Percentiles rank a stretch among this genome's conserved stretches.
Conservation (phyloP, 148 eudicot genomes). For the Arbutus unedo region DNA sequence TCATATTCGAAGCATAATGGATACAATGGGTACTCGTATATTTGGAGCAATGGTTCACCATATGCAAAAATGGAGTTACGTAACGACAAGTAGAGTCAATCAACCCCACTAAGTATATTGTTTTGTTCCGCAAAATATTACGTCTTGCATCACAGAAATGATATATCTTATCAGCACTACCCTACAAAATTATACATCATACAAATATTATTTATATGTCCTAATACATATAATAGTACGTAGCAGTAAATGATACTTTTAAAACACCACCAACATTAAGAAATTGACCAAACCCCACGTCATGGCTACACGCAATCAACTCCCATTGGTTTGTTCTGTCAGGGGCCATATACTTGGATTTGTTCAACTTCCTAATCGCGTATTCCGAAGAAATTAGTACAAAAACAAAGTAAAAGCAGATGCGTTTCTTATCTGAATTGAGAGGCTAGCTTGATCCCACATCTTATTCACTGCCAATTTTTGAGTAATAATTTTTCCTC, state of each 20-base stretch:
- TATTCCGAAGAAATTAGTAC: background rate
- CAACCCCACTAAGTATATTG: too few relatives aligned
- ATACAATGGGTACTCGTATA: too few relatives aligned
- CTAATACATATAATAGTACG: too few relatives aligned
- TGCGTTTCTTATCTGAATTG: constrained; percentile 11
- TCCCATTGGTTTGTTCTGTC: background rate
- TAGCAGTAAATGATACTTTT: background rate
- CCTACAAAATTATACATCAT: too few relatives aligned
- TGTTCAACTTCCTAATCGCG: constrained; percentile 9
- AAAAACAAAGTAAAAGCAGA: constrained; percentile 4
- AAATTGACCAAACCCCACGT: background rate
- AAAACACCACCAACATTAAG: background rate
- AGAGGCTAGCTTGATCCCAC: background rate
- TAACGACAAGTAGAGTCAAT: too few relatives aligned
- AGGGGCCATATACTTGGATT: background rate
- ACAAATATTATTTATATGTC: too few relatives aligned
- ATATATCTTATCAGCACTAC: too few relatives aligned
- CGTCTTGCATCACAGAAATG: too few relatives aligned
- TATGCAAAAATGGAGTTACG: too few relatives aligned
- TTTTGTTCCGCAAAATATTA: too few relatives aligned
- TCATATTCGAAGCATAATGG: too few relatives aligned
- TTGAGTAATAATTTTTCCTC: background rate
- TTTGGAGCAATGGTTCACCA: too few relatives aligned
- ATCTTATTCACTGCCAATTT: background rate
- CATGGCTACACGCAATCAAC: background rate